Percentiles rank a stretch among this genome's conserved stretches.
These are phyloP conservation scores for Jacaranda mimosifolia DNA, from an alignment of 257 asterid species.

Conservation along the genomic window DNA sequence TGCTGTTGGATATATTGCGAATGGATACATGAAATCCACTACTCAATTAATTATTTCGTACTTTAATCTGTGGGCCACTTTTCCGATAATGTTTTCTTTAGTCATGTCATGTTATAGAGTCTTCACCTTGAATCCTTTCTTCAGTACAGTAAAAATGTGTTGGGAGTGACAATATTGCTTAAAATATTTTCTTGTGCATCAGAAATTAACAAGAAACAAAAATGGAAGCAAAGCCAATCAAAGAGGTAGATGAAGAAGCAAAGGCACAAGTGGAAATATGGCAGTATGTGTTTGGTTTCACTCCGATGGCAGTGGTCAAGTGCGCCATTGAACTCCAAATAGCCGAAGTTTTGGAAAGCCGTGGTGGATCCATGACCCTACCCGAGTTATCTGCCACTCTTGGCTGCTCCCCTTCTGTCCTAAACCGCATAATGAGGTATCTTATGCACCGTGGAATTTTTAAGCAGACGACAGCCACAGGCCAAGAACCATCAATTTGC, in stretches of 20 bases:
- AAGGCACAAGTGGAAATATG: constrained; percentile 51
- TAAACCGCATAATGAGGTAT: constrained; percentile 74
- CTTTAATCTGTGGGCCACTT: too few species aligned
- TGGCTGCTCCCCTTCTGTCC: constrained; percentile 56
- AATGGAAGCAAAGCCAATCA: constrained; percentile 17
- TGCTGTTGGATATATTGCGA: too few species aligned
- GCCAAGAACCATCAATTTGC: neutral
- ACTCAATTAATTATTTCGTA: too few species aligned
- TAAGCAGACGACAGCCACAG: constrained; percentile 26
- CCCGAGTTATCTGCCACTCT: constrained; percentile 55
- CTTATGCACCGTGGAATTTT: constrained; percentile 58
- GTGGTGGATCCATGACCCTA: constrained; percentile 49
- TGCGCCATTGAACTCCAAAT: constrained; percentile 65
- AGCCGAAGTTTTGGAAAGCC: constrained; percentile 51
- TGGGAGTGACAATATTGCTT: too few species aligned
- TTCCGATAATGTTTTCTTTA: too few species aligned
- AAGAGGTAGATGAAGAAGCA: constrained; percentile 31
- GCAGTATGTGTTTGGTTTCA: constrained; percentile 56
- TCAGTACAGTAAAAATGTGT: too few species aligned
- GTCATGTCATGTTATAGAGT: too few species aligned
- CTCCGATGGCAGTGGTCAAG: constrained; percentile 66
- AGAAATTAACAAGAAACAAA: too few species aligned
- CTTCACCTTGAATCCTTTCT: too few species aligned
- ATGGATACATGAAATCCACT: too few species aligned
- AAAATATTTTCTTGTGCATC: too few species aligned